These are phyloP conservation scores for Collariella sp. DNA, from an alignment of 495 filamentous ascomycete species.

Conservation along the genomic window DNA sequence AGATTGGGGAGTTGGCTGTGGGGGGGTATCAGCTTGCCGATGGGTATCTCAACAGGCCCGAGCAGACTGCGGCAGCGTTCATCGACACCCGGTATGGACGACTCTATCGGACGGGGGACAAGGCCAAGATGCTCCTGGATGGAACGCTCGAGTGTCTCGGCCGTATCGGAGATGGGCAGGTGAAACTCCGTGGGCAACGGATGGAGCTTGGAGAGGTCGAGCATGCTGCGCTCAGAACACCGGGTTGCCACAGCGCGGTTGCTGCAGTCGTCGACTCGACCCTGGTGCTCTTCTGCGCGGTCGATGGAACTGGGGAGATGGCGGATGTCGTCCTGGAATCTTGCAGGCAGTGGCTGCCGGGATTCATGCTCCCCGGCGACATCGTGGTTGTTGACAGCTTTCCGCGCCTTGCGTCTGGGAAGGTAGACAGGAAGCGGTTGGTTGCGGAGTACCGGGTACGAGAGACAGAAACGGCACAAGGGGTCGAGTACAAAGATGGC, in stretches of 20 bases:
- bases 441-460: conserved; percentile 43
- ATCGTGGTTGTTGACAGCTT: conserved; percentile 52
- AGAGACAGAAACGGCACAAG: not conserved
- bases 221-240: conserved; percentile 49
- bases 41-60: conserved; percentile 73
- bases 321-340: conserved; percentile 39
- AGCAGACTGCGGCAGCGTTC: conserved; percentile 67
- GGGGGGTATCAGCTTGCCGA: conserved; percentile 71
- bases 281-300: conserved; percentile 60
- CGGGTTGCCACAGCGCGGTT: conserved; percentile 46
- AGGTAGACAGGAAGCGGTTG: conserved; percentile 61
- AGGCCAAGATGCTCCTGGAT: conserved; percentile 56
- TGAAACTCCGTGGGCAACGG: conserved; percentile 74
- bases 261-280: conserved; percentile 51
- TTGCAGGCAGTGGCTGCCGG: conserved; percentile 64
- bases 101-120: conserved; percentile 82
- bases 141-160: conserved; percentile 76
- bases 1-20: conserved; percentile 72
- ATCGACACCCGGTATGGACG: conserved; percentile 44
- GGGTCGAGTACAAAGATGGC: conserved; percentile 23
- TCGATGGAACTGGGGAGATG: conserved; percentile 23
- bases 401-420: conserved; percentile 68
- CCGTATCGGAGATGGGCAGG: conserved; percentile 65
- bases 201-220: conserved; percentile 82
- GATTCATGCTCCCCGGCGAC: conserved; percentile 69